phyloP scores from a whole-genome alignment of 345 rosid genomes.

The Pistacia integerrima region DNA sequence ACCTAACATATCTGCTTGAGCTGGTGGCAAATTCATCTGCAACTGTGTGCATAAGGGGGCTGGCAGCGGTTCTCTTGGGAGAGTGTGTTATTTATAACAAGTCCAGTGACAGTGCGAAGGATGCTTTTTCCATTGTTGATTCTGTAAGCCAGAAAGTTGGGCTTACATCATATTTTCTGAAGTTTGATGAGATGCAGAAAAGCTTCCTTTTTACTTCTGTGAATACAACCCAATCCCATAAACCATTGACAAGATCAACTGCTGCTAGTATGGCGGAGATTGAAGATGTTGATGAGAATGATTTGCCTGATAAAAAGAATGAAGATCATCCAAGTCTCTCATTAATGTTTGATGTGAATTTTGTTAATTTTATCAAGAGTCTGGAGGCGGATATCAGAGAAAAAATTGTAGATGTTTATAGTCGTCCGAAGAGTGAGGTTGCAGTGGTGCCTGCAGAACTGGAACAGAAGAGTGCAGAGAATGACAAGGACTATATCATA shows the following conservation, averaged over 20 bases:
- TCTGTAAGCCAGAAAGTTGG: slow-evolving; percentile 88
- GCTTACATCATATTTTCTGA: slow-evolving; percentile 73
- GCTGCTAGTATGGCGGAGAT: slow-evolving; percentile 85
- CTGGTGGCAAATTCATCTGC: slow-evolving; percentile 68
- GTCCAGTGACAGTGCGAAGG: slow-evolving; percentile 71
- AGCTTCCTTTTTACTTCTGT: slow-evolving; percentile 67
- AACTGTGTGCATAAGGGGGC: slow-evolving; percentile 70
- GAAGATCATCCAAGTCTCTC: slow-evolving; percentile 76
- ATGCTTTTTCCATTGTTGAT: slow-evolving; percentile 79
- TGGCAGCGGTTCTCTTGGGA: slow-evolving; percentile 87
- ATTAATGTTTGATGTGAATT: slow-evolving; percentile 57
- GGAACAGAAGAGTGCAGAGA: slow-evolving; percentile 80
- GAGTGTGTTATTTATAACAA: slow-evolving; percentile 80
- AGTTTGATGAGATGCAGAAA: slow-evolving; percentile 88
- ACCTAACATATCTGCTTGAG: slow-evolving; percentile 78
- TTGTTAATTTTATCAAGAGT: slow-evolving; percentile 55
- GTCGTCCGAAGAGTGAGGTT: slow-evolving; percentile 81
- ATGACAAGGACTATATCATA: slow-evolving; percentile 63
- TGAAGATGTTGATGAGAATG: slow-evolving; percentile 60
- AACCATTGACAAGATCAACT: slow-evolving; percentile 74
- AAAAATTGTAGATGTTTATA: slow-evolving; percentile 67
- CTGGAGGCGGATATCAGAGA: slow-evolving; percentile 72
- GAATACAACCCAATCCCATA: slow-evolving; percentile 49
- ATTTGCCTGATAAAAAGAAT: slow-evolving; percentile 48
- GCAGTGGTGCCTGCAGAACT: slow-evolving; percentile 84